These are phyloP conservation scores for Serendipita sp. DNA, from an alignment of 768 basidiomycete genomes.

Conservation along the genomic window DNA sequence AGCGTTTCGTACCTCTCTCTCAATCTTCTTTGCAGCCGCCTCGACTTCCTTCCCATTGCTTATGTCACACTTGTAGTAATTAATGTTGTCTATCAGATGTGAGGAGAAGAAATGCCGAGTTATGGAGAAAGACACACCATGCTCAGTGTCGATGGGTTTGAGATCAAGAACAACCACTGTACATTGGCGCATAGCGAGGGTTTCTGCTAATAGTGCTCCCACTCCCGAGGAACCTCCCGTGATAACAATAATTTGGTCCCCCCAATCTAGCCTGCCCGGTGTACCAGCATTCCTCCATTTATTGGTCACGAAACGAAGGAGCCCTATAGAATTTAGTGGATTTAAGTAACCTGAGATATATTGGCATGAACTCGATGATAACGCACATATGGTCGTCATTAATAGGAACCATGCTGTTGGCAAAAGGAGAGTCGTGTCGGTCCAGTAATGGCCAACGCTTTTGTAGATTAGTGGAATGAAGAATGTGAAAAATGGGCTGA, in stretches of 20 bases:
- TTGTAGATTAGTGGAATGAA: slow-evolving; percentile 66
- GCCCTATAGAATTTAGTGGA: slow-evolving; percentile 30
- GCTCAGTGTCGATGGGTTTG: slow-evolving; percentile 55
- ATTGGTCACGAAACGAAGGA: slow-evolving; percentile 50
- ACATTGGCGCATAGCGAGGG: slow-evolving; percentile 66
- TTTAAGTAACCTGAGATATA: not conserved
- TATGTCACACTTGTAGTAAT: slow-evolving; percentile 82
- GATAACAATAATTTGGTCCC: slow-evolving; percentile 73
- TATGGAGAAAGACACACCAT: slow-evolving; percentile 28
- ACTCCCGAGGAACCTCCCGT: slow-evolving; percentile 89
- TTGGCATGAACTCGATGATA: slow-evolving; percentile 3
- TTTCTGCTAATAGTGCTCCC: slow-evolving; percentile 76
- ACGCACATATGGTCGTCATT: slow-evolving; percentile 55
- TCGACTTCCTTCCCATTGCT: slow-evolving; percentile 79
- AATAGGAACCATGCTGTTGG: slow-evolving; percentile 40
- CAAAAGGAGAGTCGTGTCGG: slow-evolving; percentile 35
- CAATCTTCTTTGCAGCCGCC: slow-evolving; percentile 50
- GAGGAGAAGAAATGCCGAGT: not conserved
- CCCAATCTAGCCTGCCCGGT: slow-evolving; percentile 59
- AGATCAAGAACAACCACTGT: slow-evolving; percentile 77
- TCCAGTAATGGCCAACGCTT: slow-evolving; percentile 40
- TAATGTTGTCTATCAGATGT: slow-evolving; percentile 45
- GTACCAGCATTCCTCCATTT: slow-evolving; percentile 63
- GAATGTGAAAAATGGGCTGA: slow-evolving; percentile 77
- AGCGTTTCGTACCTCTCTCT: slow-evolving; percentile 45